These are phyloP conservation scores for Tetracladium setigerum DNA, from an alignment of 495 filamentous ascomycete species.

Conservation along the genomic window DNA sequence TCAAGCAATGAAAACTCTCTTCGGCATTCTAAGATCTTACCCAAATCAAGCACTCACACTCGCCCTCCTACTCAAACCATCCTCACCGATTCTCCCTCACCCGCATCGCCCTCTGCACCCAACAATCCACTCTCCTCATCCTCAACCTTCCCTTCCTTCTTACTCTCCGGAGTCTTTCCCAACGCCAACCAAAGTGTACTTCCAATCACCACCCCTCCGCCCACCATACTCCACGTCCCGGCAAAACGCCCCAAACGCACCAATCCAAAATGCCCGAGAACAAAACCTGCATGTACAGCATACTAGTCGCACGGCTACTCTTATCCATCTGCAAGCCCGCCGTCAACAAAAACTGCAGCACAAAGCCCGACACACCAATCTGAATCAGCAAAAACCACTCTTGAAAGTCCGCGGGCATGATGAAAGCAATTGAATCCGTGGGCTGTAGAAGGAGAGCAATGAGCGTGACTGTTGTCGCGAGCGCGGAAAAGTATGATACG, in stretches of 20 bases:
- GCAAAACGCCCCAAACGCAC: conserved; percentile 63
- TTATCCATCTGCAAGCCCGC: conserved; percentile 60
- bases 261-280: conserved; percentile 72
- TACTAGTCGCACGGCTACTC: conserved; percentile 65
- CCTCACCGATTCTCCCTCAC: neutral
- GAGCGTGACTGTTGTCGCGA: conserved; percentile 49
- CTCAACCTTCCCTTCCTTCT: conserved; percentile 2
- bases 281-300: conserved; percentile 78
- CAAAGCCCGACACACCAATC: conserved; percentile 65
- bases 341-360: conserved; percentile 73
- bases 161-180: conserved; percentile 26
- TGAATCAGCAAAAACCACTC: conserved; percentile 64
- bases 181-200: conserved; percentile 68
- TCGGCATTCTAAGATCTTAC: too few species aligned
- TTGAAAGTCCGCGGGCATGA: conserved; percentile 45
- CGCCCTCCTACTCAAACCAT: too few species aligned
- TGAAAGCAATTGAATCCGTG: conserved; percentile 37
- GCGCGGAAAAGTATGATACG: conserved; percentile 69
- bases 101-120: conserved; percentile 8
- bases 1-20: too few species aligned
- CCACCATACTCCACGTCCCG: conserved; percentile 53
- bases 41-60: too few species aligned
- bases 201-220: conserved; percentile 62
- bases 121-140: conserved; percentile 31
- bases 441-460: conserved; percentile 26